Base-by-base conservation (phyloP, 2,329 filamentous ascomycete species). In the Cercospora zeina region DNA sequence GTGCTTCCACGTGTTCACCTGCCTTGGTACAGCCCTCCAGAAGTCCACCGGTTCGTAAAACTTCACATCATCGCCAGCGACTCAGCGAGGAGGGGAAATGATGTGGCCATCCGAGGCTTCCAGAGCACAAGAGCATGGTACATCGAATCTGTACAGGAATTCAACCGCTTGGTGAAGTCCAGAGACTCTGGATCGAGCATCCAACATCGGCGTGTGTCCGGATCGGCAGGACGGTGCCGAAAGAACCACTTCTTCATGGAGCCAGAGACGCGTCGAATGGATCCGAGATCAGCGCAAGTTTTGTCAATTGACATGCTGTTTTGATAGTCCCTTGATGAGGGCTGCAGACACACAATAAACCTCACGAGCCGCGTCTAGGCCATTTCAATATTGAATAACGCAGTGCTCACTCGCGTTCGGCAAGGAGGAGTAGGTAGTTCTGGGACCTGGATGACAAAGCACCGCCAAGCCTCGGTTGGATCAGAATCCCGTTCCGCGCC, bases 171-270 rank as follows among this genome's bases (percentile, higher is more conserved):
- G 21, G 7, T 7, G 21, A 19, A 45, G 16, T 24, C 21, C 39
- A 24, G 10, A 45, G 19, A 13, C 10, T n/a, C 3, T 37, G 54
- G 54, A 57, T 24, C 39, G 19, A 47, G 33, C 21, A 4, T 31
- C 54, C 53, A 21, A 24, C 31, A 36, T 55, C 53, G 11, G 36
- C 16, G 9, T 47, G 39, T 13, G 24, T 6, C 54, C 54, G 54
- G 14, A 7, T 16, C 54, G 54, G 54, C 54, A 57, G 24, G 3
- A 34, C 3, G n/a, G 5, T 49, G 54, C 54, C 54, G 54, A 34
- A 45, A 45, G 54, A 24, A 33, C 54, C 37, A 57, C 54, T 57
- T 57, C 54, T 47, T 45, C 49, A 57, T 27, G 24, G 37, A 55
- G 53, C 53, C 21, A 14, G 42, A 21, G 27, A 27, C 33, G 54